Base-by-base conservation (phyloP, 768 basidiomycete species). In the Phylloporus sp. region DNA sequence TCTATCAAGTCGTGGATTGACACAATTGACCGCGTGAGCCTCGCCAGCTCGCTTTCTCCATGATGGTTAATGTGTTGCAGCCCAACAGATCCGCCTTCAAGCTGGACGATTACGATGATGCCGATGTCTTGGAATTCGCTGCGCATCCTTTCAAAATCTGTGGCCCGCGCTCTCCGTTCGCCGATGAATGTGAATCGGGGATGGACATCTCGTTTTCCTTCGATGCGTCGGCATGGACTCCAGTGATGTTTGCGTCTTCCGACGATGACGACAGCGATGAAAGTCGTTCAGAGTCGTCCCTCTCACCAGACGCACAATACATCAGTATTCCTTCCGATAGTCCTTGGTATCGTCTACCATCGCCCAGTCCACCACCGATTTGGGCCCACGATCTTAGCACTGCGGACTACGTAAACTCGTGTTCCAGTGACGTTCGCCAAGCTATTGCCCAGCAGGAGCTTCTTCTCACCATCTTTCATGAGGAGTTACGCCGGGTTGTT, bases 291-390 rank as follows among this genome's bases (percentile, higher is more conserved):
- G 55, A 44, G 4, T 58, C 56, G 9, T 48, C 53, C 17, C 29
- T 43, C 14, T 56, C 65, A 29, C 58, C 58, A 21, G 62, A 64
- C 36, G 65, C 61, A 4, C 74, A 76, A 52, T 69, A 70, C 36
- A 57, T 75, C 39, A 63, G 58, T 41, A 72, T 76, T 38, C 63
- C 67, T 10, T 59, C 53, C 27, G 66, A 67, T 41, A 74, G 67
- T 33, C 68, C 67, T 4, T 75, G 72, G 63, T 70, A 69, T 50
- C 62, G 56, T 20, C 56, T 47, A 26, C 63, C 67, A 26, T 58
- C 65, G 22, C 53, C 59, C 18, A 62, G 59, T 43, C 60, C 64
- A 6, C 52, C 49, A 35, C 62, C 58, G 3, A n/a, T 50, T n/a
- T 41, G 62, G 1, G 58, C 54, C 24, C 42, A 53, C 21, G 58